Evolutionary conservation across 2,329 filamentous ascomycete species (phyloP), one percentile per base, ranked within the genome.

Genomic region (Calonectria pseudoreteaudii): DNA sequence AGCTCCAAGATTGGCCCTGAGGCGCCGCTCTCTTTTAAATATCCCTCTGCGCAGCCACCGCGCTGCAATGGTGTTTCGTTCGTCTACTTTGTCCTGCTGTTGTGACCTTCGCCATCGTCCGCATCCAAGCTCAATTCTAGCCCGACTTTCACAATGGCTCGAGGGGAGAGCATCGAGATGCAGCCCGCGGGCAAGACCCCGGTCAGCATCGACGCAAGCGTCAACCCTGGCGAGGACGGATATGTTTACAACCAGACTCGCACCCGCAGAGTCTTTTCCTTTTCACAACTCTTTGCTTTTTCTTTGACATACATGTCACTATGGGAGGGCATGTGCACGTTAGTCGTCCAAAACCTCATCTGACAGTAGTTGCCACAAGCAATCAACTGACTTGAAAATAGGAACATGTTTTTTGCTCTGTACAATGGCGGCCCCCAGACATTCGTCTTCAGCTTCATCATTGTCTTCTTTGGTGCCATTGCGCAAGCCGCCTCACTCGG

Each of bases 301-400:
- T 80, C 78, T 0, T 60, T 80, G 38, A 79, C 78, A 0, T 80
- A 80, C 18, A 80, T 80, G 78, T 68, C 78, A 41, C 28, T 80
- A 26, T 79, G 78, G 78, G 78, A 79, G 28, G 78, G 78, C 23
- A 80, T 80, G 76, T 80, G 77, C 76, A 76, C 77, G 77, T 79
- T 66, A 41, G 77, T 77, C 14, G 7, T 4, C 53, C n/a, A 26
- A 26, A 14, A 60, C n/a, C 7, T 16, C 10, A 11, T 13, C 14
- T 16, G 4, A 9, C 5, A 31, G 31, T 13, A 5, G 9, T 26
- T 26, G 10, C 16, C 4, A 14, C 1, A 4, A 3, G 4, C n/a
- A 26, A 1, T 14, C 30, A 56, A 7, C 71, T 78, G 16, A 77
- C 26, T 7, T 4, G 10, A 0, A 0, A 18, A 1, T 31, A 80